phyloP scores from a whole-genome alignment of 768 basidiomycete species.

The Lactarius vividus region DNA sequence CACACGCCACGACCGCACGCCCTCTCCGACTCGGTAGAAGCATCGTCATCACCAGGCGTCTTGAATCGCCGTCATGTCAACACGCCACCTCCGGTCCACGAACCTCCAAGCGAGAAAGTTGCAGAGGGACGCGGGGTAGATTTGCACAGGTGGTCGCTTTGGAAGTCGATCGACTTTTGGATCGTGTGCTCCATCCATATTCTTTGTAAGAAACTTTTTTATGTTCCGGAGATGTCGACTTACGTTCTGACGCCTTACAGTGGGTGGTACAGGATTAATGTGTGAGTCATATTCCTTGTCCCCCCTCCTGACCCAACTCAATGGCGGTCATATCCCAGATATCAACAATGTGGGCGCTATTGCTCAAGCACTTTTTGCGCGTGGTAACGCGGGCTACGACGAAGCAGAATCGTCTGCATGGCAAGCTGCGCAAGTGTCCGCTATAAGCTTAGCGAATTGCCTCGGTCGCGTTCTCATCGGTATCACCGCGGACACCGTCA shows the following conservation, averaged over 20 bases:
- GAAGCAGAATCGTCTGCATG: slow-evolving; percentile 63
- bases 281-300: slow-evolving; percentile 44
- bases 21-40: slow-evolving; percentile 12
- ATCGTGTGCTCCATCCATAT: slow-evolving; percentile 54
- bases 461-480: slow-evolving; percentile 74
- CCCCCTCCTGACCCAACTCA: neutral
- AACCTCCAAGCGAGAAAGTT: slow-evolving; percentile 8
- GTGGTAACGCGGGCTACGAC: slow-evolving; percentile 60
- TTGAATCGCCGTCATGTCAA: neutral
- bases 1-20: slow-evolving; percentile 3
- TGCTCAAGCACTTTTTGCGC: slow-evolving; percentile 62
- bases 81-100: neutral
- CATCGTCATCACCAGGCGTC: slow-evolving; percentile 11
- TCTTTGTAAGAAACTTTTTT: slow-evolving; percentile 45
- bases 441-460: slow-evolving; percentile 79
- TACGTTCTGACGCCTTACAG: slow-evolving; percentile 35
- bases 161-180: slow-evolving; percentile 59
- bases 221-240: neutral
- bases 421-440: slow-evolving; percentile 85
- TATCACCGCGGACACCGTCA: slow-evolving; percentile 62
- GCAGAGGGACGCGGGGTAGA: slow-evolving; percentile 41
- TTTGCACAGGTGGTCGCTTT: slow-evolving; percentile 51
- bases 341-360: slow-evolving; percentile 89
- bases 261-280: slow-evolving; percentile 75
- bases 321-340: slow-evolving; percentile 39